Percentiles rank a stretch among this genome's conserved stretches.
phyloP scores from a whole-genome alignment of 1,139 yeast species.

The Kurtzmaniella quercitrusa region DNA sequence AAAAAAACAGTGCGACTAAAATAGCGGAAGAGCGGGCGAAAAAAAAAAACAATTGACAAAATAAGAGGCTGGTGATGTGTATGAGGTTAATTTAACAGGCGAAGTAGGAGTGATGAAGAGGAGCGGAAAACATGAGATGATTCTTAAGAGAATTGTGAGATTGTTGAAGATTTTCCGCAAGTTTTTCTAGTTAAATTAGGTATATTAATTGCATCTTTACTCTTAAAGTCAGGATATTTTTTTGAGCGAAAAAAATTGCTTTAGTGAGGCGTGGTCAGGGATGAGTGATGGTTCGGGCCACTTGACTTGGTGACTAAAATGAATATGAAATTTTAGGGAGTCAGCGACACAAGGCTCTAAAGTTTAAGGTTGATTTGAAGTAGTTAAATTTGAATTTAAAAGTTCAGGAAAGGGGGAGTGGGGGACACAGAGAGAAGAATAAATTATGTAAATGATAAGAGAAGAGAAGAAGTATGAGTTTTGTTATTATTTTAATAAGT shows the following conservation, averaged over 20 bases:
- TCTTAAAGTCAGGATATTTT: background rate
- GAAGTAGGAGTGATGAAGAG: background rate
- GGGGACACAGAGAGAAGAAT: no score
- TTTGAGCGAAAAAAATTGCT: background rate
- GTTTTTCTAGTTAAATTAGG: no score
- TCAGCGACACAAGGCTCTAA: no score
- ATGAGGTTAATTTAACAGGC: background rate
- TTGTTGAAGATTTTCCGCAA: background rate
- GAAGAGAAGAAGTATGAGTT: no score
- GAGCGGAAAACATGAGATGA: background rate
- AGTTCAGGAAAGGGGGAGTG: no score
- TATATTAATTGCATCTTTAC: no score
- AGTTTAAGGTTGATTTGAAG: no score
- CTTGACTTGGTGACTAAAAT: background rate
- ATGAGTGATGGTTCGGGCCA: background rate
- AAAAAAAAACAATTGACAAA: background rate
- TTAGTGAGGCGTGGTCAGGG: background rate
- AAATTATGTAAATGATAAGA: no score
- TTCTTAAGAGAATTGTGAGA: background rate
- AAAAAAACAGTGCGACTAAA: background rate
- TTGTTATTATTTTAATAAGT: no score
- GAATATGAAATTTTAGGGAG: no score
- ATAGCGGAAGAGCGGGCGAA: background rate
- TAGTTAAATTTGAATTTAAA: no score
- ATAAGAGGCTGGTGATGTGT: background rate